phyloP scores from a whole-genome alignment of 2,329 filamentous ascomycete species.

The Hymenoscyphus infarciens region DNA sequence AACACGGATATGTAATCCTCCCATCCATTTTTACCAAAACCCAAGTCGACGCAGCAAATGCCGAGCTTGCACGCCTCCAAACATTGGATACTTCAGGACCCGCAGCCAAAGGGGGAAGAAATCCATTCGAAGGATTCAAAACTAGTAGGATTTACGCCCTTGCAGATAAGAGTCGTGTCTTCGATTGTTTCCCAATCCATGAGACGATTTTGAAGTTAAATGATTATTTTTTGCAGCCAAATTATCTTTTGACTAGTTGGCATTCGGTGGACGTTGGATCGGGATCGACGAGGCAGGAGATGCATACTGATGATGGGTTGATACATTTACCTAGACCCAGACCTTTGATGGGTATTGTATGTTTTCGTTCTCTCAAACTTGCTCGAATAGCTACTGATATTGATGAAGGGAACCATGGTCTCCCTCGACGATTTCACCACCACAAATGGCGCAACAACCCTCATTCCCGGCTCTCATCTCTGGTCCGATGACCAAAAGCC shows the following conservation, averaged over 20 bases:
- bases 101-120: slow-evolving; percentile 35
- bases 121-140: slow-evolving; percentile 39
- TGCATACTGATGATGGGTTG: slow-evolving; percentile 38
- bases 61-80: slow-evolving; percentile 37
- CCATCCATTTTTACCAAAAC: slow-evolving; percentile 34
- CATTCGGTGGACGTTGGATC: slow-evolving; percentile 40
- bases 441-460: slow-evolving; percentile 32
- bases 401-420: slow-evolving; percentile 32
- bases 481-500: slow-evolving; percentile 33
- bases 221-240: slow-evolving; percentile 40
- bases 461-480: slow-evolving; percentile 33
- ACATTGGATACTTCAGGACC: slow-evolving; percentile 28
- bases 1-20: slow-evolving; percentile 40
- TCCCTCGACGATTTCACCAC: slow-evolving; percentile 33
- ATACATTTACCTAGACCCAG: slow-evolving; percentile 31
- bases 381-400: not conserved
- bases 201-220: slow-evolving; percentile 39
- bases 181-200: slow-evolving; percentile 40
- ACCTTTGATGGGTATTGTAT: slow-evolving; percentile 32
- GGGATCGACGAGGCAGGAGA: slow-evolving; percentile 35
- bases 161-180: slow-evolving; percentile 39
- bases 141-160: slow-evolving; percentile 40
- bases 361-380: not conserved
- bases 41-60: slow-evolving; percentile 35
- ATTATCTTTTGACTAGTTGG: slow-evolving; percentile 37